phyloP scores from a whole-genome alignment of 2,329 filamentous ascomycete species.

The Dactylellina drechsleri region DNA sequence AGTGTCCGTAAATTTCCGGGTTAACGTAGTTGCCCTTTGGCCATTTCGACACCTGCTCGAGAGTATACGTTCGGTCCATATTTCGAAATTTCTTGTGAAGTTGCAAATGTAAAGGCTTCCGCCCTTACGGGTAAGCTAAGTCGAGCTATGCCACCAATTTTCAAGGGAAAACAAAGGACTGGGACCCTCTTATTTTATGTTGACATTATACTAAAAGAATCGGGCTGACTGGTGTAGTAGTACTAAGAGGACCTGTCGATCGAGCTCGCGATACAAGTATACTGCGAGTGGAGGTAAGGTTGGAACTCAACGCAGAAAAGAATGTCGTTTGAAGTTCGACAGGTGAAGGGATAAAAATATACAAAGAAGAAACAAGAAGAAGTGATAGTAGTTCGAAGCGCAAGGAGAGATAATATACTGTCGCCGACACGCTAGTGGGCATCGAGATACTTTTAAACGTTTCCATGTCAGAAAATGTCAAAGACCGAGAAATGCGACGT shows the following conservation, averaged over 20 bases:
- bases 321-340: neutral
- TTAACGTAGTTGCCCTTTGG: conserved; percentile 46
- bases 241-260: too few relatives aligned
- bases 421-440: conserved; percentile 10
- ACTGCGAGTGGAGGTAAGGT: neutral
- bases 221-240: neutral
- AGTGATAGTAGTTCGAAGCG: conserved; percentile 38
- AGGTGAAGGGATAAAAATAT: neutral
- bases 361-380: conserved; percentile 13
- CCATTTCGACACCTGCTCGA: conserved; percentile 43
- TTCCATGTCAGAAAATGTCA: conserved; percentile 25
- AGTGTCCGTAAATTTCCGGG: conserved; percentile 43
- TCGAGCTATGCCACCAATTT: too few relatives aligned
- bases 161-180: too few relatives aligned
- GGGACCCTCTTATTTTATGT: conserved; percentile 14
- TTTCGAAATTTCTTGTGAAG: conserved; percentile 1
- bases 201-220: conserved; percentile 34
- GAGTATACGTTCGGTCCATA: conserved; percentile 47
- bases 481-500: conserved; percentile 1
- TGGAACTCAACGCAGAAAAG: neutral
- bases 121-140: neutral
- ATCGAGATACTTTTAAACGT: conserved; percentile 26
- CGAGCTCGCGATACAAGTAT: too few relatives aligned
- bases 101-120: neutral
- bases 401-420: conserved; percentile 19